These are phyloP conservation scores for Plasmodium relictum DNA, from an alignment of 169 alveolate genomes.

Conservation along the genomic window DNA sequence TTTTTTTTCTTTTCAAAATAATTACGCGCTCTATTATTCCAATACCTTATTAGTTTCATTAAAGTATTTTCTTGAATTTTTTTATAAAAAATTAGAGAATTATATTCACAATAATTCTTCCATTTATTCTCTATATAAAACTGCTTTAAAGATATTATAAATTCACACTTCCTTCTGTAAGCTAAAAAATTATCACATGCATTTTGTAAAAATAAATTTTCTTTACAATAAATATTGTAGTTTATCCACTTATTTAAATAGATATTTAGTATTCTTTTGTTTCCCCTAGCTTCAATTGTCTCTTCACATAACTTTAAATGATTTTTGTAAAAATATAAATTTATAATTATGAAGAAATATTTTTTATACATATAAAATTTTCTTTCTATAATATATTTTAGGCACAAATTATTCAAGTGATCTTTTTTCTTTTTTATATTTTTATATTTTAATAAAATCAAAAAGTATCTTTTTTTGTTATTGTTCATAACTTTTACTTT, in stretches of 20 bases:
- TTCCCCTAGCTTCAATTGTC: slow-evolving; percentile 29
- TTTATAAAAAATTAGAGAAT: slow-evolving; percentile 43
- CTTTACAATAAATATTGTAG: slow-evolving; percentile 30
- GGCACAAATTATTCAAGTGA: slow-evolving; percentile 7
- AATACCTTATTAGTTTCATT: background rate
- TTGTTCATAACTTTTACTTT: background rate
- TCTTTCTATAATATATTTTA: slow-evolving; percentile 21
- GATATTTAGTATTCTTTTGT: slow-evolving; percentile 1
- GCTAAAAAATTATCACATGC: slow-evolving; percentile 9
- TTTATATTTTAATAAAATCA: slow-evolving; percentile 9
- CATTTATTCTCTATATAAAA: slow-evolving; percentile 40
- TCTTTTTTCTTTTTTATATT: slow-evolving; percentile 37
- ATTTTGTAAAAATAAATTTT: slow-evolving; percentile 13
- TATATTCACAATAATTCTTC: slow-evolving; percentile 69
- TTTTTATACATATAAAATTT: slow-evolving; percentile 24
- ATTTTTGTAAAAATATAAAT: slow-evolving; percentile 40
- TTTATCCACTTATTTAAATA: slow-evolving; percentile 18
- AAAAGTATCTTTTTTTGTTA: slow-evolving; percentile 14
- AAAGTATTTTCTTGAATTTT: slow-evolving; percentile 18
- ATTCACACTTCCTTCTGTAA: slow-evolving; percentile 32
- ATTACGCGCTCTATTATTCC: slow-evolving; percentile 10
- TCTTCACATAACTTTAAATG: slow-evolving; percentile 33
- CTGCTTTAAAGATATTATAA: slow-evolving; percentile 30
- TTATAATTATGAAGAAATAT: slow-evolving; percentile 32
- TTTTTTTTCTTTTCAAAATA: slow-evolving; percentile 1